These are phyloP conservation scores for Thielaviopsis cerberus DNA, from an alignment of 2,329 filamentous ascomycete species.

Conservation along the genomic window DNA sequence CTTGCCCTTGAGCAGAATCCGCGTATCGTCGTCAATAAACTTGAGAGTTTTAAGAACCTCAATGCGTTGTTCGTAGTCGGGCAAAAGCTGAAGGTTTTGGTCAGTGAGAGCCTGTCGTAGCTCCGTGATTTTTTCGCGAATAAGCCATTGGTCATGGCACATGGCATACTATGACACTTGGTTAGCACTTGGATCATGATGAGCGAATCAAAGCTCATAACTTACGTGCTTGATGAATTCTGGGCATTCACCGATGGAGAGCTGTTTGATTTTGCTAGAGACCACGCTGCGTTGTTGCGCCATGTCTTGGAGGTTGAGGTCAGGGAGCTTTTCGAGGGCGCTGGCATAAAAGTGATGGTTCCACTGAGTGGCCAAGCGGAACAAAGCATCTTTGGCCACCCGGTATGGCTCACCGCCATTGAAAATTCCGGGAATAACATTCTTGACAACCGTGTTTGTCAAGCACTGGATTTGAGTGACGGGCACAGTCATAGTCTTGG, in stretches of 20 bases:
- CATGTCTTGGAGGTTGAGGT: constrained; percentile 62
- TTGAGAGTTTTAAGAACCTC: constrained; percentile 77
- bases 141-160: constrained; percentile 91
- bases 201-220: constrained; percentile 13
- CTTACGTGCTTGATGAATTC: constrained; percentile 75
- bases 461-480: constrained; percentile 70
- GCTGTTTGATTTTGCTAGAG: constrained; percentile 22
- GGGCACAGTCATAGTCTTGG: constrained; percentile 50
- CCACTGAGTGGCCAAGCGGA: constrained; percentile 49
- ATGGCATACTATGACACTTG: constrained; percentile 54
- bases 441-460: constrained; percentile 46
- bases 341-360: constrained; percentile 52
- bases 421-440: constrained; percentile 41
- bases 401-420: constrained; percentile 29
- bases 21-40: constrained; percentile 72
- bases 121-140: constrained; percentile 80
- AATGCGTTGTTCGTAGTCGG: constrained; percentile 91
- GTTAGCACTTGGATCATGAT: background rate
- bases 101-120: constrained; percentile 82
- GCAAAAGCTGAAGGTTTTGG: constrained; percentile 85
- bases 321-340: constrained; percentile 65
- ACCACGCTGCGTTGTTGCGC: constrained; percentile 47
- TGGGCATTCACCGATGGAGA: constrained; percentile 50
- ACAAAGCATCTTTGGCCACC: constrained; percentile 48
- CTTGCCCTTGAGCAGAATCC: constrained; percentile 92